Evolutionary conservation across 331 rosid species (phyloP).

Genomic region (Quercus tomentella): DNA sequence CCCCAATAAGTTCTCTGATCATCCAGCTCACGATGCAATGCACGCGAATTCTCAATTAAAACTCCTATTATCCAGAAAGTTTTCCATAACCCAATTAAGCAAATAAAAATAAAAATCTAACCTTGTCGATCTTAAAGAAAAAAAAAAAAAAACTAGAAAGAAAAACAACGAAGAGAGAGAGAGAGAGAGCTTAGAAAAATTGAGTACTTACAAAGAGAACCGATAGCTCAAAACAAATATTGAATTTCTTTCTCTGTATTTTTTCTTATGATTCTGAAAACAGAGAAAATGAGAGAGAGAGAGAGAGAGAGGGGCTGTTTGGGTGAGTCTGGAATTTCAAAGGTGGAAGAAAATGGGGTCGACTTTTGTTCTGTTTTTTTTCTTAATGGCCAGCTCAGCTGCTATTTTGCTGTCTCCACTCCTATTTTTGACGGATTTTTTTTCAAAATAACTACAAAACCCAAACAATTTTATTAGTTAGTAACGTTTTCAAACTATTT

Average conservation of each 20-base stretch:
- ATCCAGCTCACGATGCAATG: not conserved
- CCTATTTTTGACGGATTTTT: not conserved
- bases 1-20: not conserved
- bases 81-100: not conserved
- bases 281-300: not conserved
- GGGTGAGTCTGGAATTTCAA: not conserved
- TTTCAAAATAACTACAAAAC: too few relatives aligned
- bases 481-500: too few relatives aligned
- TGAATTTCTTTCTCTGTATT: not conserved
- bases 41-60: conserved; percentile 8
- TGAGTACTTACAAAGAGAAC: conserved; percentile 36
- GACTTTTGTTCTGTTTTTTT: conserved; percentile 2
- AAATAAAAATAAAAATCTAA: not conserved
- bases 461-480: too few relatives aligned
- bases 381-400: conserved; percentile 18
- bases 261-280: conserved; percentile 4
- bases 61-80: not conserved
- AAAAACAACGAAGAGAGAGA: not conserved
- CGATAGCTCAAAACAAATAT: conserved; percentile 8
- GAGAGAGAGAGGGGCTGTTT: not conserved
- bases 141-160: not conserved
- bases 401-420: conserved; percentile 12
- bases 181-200: conserved; percentile 2
- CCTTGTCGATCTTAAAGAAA: not conserved
- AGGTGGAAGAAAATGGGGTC: not conserved